phyloP scores from a whole-genome alignment of 495 filamentous ascomycete genomes.

The Aspergillus leporis region DNA sequence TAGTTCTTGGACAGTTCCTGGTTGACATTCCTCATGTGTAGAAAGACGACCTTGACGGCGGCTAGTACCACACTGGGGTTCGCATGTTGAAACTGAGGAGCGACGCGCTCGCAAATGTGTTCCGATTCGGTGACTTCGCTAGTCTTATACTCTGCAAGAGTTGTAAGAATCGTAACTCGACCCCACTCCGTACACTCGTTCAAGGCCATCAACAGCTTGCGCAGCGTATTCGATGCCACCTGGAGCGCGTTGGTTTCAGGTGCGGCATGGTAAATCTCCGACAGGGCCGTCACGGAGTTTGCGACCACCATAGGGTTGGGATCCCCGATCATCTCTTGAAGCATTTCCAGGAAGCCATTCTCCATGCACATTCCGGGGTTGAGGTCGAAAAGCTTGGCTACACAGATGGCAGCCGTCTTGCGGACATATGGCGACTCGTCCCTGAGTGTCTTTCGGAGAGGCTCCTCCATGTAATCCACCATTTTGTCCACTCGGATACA shows the following conservation, averaged over 20 bases:
- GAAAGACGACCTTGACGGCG: constrained; percentile 95
- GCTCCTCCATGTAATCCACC: constrained; percentile 99
- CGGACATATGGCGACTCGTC: constrained; percentile 98
- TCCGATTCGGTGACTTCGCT: constrained; percentile 91
- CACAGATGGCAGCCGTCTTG: constrained; percentile 97
- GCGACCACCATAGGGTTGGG: constrained; percentile 99
- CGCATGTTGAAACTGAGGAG: constrained; percentile 97
- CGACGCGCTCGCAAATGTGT: constrained; percentile 95
- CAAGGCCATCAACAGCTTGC: constrained; percentile 94
- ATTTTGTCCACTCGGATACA: constrained; percentile 99
- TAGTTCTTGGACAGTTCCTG: constrained; percentile 78
- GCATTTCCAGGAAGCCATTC: constrained; percentile 93
- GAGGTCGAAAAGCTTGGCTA: constrained; percentile 96
- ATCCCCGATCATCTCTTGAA: constrained; percentile 96
- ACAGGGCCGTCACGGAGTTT: constrained; percentile 90
- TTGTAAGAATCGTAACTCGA: constrained; percentile 89
- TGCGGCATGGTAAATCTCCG: constrained; percentile 86
- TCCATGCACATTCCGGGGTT: constrained; percentile 91
- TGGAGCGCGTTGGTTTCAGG: constrained; percentile 86
- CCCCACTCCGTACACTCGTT: constrained; percentile 99
- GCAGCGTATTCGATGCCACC: constrained; percentile 77
- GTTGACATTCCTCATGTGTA: constrained; percentile 87
- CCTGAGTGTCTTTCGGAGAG: constrained; percentile 89
- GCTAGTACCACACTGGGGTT: constrained; percentile 96
- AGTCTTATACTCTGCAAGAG: constrained; percentile 84